Evolutionary conservation across 768 basidiomycete genomes (phyloP), one percentile per base, ranked within the genome.

Genomic region (Lactarius quietus): DNA sequence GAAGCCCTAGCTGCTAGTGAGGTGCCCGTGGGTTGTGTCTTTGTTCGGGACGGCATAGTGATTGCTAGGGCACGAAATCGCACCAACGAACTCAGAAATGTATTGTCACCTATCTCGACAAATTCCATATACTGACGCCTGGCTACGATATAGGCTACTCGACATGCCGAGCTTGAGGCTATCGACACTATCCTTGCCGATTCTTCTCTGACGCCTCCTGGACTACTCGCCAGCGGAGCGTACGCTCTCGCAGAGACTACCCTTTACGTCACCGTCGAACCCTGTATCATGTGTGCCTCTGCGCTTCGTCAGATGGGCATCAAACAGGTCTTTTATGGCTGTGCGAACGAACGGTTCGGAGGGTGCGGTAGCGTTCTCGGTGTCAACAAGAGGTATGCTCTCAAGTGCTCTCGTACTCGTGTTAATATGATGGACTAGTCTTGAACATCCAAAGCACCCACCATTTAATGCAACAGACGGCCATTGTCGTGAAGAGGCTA

Each of bases 241-340:
- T 85, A 91, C 64, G 92, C 92, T 6, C 82, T 99, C 20, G 81
- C 82, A 1, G 80, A 84, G 12, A 95, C 93, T 26, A 91, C 86
- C 3, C 85, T 98, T 33, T 99, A 98, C 74, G 97, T 98, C 59
- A 99, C 97, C 6, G 97, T 99, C 60, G 96, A 99, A 76, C 97
- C 96, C 0, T 99, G 97, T 76, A 94, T 98, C 74, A 98, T 98
- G 97, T 99, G 97, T 70, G 93, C 95, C 15, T 94, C 93, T 28
- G 97, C 96, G 14, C 82, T 99, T 38, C 84, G 96, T 61, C 97
- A 98, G 77, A 77, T 96, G 67, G 95, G 95, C 18, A 93, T 99
- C 70, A 87, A 86, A 63, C 82, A 89, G 68, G 96, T 98, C 7
- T 90, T 86, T 66, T 98, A 92, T 74, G 97, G 97, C 2, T 96